Percentiles rank a stretch among this genome's conserved stretches.
These are phyloP conservation scores for Rhizopus stolonifer DNA, from an alignment of 371 early-diverging fungal species.

Conservation along the genomic window DNA sequence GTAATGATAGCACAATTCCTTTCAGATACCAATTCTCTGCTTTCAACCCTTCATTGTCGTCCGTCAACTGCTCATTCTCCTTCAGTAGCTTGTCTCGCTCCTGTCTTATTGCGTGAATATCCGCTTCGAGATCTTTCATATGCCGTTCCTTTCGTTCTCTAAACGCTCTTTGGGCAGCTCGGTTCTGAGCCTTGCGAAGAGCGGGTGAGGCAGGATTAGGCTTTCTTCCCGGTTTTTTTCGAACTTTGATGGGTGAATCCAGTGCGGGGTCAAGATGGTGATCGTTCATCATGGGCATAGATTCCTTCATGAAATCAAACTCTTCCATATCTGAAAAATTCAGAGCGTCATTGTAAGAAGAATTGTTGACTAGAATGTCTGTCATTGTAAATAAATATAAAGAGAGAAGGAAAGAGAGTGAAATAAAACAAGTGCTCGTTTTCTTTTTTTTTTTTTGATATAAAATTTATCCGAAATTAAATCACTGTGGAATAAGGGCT, in stretches of 20 bases:
- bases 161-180: slow-evolving; percentile 79
- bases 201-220: slow-evolving; percentile 69
- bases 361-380: slow-evolving; percentile 16
- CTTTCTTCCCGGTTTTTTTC: slow-evolving; percentile 82
- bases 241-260: slow-evolving; percentile 24
- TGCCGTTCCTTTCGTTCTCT: slow-evolving; percentile 77
- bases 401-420: not conserved
- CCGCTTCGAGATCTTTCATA: slow-evolving; percentile 60
- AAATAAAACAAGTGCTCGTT: not conserved
- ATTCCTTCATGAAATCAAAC: slow-evolving; percentile 8
- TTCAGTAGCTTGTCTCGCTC: slow-evolving; percentile 39
- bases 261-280: not conserved
- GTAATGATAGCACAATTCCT: slow-evolving; percentile 51
- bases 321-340: slow-evolving; percentile 22
- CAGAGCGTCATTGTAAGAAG: slow-evolving; percentile 25
- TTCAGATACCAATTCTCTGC: slow-evolving; percentile 63
- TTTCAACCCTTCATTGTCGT: slow-evolving; percentile 49
- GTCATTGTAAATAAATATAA: slow-evolving; percentile 11
- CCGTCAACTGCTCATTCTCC: slow-evolving; percentile 53
- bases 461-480: not conserved
- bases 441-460: not conserved
- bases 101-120: slow-evolving; percentile 59
- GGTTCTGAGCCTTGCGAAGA: slow-evolving; percentile 75
- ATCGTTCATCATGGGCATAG: not conserved
- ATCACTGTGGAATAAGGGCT: not conserved